Evolutionary conservation across 1,139 yeast species (phyloP), one percentile per base, ranked within the genome.

Genomic region (Diutina scorzettiae): DNA sequence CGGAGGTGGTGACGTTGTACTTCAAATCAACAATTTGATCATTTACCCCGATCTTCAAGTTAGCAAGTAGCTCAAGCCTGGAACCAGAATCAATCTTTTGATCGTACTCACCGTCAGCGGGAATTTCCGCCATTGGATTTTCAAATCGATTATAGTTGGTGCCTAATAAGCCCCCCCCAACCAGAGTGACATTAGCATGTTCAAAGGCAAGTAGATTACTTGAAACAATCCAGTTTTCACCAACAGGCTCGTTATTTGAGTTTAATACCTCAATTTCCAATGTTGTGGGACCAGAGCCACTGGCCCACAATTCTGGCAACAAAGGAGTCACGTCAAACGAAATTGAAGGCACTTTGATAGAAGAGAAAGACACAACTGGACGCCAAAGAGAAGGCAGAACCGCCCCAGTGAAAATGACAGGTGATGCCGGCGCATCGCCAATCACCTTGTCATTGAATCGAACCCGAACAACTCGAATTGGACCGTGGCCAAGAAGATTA

Each of bases 331-430:
- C 33, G 31, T 49, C 51, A 12, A 49, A 30, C 19, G 48, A 47
- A 11, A 46, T 41, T 19, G 46, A 45, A 9, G 46, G 78, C 27
- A 85, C 64, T 56, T 85, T 93, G 59, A 78, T 83, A 1, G 94
- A 81, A 47, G 76, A 71, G 23, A 71, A 68, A 3, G 84, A 77
- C 12, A 85, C 94, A 45, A 82, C 75, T 3, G 94, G 84, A 37
- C 71, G 66, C 95, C 95, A 85, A 36, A 49, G 43, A 8, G 47
- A 43, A n/a, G 52, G 50, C n/a, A 48, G 44, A 17, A 37, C 43
- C 2, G 49, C 51, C 2, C 51, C 50, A 18, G 51, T 48, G 41
- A 44, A 49, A n/a, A 49, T 43, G 30, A 48, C 39, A 2, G 39
- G 39, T 47, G 72, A 71, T 3, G 85, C 82, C 8, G 74, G 61